Evolutionary conservation across 225 moss, liverwort and hornwort genomes (phyloP).

Genomic region (Sphagnum tenellum): DNA sequence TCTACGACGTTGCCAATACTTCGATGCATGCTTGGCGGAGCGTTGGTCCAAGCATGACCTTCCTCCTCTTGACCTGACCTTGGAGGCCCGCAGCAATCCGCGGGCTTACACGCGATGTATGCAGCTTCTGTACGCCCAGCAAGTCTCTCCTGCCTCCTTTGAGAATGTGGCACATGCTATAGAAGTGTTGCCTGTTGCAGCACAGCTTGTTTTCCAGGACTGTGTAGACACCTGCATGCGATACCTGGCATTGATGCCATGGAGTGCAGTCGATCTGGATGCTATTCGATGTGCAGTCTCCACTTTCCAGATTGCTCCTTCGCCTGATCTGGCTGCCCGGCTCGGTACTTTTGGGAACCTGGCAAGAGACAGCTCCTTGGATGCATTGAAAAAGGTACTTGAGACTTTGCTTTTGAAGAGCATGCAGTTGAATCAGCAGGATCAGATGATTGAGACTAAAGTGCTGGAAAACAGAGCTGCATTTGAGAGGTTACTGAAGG

Average conservation of each 20-base stretch:
- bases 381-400: conserved; percentile 32
- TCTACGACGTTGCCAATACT: conserved; percentile 37
- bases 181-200: conserved; percentile 37
- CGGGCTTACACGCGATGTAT: conserved; percentile 35
- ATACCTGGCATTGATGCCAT: conserved; percentile 43
- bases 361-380: conserved; percentile 33
- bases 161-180: conserved; percentile 38
- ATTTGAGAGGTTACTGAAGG: too few relatives aligned
- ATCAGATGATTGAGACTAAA: too few relatives aligned
- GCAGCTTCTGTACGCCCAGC: conserved; percentile 26
- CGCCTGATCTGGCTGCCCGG: conserved; percentile 32
- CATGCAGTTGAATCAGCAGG: too few relatives aligned
- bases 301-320: conserved; percentile 37
- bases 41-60: conserved; percentile 37
- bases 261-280: conserved; percentile 23
- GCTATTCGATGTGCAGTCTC: conserved; percentile 25
- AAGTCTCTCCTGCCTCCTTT: conserved; percentile 32
- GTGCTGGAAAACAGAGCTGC: too few relatives aligned
- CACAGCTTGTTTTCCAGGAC: conserved; percentile 35
- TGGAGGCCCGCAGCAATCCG: conserved; percentile 35
- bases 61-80: conserved; percentile 27
- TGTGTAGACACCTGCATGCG: conserved; percentile 48
- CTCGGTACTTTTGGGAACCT: conserved; percentile 36
- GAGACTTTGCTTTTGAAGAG: not conserved
- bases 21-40: conserved; percentile 35